phyloP scores from a whole-genome alignment of 2,329 filamentous ascomycete genomes.

The Phyllosticta citriasiana region DNA sequence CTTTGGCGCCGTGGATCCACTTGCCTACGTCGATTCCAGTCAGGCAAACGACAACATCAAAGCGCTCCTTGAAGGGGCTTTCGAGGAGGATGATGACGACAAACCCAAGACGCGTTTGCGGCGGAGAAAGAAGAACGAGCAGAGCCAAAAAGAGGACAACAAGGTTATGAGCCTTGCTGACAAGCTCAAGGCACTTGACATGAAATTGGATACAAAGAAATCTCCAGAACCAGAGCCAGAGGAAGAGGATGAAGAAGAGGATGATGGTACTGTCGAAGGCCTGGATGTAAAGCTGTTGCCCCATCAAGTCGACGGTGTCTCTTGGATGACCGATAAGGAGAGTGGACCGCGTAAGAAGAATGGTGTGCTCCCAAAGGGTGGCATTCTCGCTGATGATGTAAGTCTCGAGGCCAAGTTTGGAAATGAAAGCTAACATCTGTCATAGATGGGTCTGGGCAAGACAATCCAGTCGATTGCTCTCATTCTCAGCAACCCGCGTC shows the following conservation, averaged over 20 bases:
- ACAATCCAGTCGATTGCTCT: conserved; percentile 88
- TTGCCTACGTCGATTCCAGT: conserved; percentile 56
- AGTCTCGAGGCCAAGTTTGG: not conserved
- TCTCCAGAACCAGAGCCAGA: conserved; percentile 36
- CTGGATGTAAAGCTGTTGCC: conserved; percentile 81
- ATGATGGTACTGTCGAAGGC: conserved; percentile 62
- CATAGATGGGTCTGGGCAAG: conserved; percentile 86
- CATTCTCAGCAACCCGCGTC: conserved; percentile 70
- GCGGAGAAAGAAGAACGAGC: conserved; percentile 32
- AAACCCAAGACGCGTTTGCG: conserved; percentile 36
- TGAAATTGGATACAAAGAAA: conserved; percentile 38
- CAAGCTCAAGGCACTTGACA: conserved; percentile 34
- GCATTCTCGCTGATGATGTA: conserved; percentile 83
- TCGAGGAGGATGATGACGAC: conserved; percentile 61
- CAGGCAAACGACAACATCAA: conserved; percentile 71
- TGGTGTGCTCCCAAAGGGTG: conserved; percentile 71
- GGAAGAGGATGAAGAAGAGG: conserved; percentile 38
- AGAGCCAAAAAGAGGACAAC: conserved; percentile 22
- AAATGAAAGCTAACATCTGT: conserved; percentile 7
- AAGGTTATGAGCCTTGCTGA: conserved; percentile 29
- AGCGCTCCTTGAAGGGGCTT: conserved; percentile 68
- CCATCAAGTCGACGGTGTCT: conserved; percentile 87
- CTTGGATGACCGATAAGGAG: conserved; percentile 93
- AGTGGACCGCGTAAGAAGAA: conserved; percentile 75
- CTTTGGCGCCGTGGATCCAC: conserved; percentile 46